Percentiles rank a stretch among this genome's conserved stretches.
These are phyloP conservation scores for Acanthamoeba healyi DNA, from an alignment of 208 protist genomes.

Conservation along the genomic window DNA sequence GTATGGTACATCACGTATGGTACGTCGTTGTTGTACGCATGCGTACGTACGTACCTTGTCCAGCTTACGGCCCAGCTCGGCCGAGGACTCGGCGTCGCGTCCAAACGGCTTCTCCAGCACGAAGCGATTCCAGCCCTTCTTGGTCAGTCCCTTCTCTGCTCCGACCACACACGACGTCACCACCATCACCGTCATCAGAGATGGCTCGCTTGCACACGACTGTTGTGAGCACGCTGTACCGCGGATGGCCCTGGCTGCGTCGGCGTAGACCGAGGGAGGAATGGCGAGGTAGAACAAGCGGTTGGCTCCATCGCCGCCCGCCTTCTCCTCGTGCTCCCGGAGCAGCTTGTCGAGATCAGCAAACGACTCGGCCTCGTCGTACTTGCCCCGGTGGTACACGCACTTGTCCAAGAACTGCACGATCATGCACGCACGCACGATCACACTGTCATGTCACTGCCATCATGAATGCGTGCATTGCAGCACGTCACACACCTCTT, in stretches of 20 bases:
- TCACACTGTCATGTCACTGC: neutral
- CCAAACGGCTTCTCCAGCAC: slow-evolving; percentile 93
- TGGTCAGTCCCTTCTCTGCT: neutral
- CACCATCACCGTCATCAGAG: neutral
- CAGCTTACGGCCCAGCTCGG: slow-evolving; percentile 4
- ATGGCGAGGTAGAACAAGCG: slow-evolving; percentile 3
- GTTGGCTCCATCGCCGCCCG: neutral
- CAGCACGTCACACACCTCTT: too few relatives aligned
- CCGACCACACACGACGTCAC: too few relatives aligned
- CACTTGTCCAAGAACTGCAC: slow-evolving; percentile 1
- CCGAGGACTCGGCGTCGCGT: slow-evolving; percentile 79
- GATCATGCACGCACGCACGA: too few relatives aligned
- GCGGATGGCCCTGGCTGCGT: neutral
- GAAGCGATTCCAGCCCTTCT: slow-evolving; percentile 82
- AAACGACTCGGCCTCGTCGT: neutral
- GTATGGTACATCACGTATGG: too few relatives aligned
- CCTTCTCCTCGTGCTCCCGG: neutral
- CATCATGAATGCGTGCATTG: too few relatives aligned
- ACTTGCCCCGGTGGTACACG: neutral
- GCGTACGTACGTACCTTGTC: too few relatives aligned
- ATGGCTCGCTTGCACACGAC: too few relatives aligned
- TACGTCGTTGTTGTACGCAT: too few relatives aligned
- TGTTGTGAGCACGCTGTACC: too few relatives aligned
- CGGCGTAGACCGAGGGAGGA: neutral
- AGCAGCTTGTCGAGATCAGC: neutral